A percentile compares a stretch with the other conserved stretches of the same genome.
These are phyloP conservation scores for Actinomortierella wolfii DNA, from an alignment of 371 early-diverging fungal species.

Conservation along the genomic window DNA sequence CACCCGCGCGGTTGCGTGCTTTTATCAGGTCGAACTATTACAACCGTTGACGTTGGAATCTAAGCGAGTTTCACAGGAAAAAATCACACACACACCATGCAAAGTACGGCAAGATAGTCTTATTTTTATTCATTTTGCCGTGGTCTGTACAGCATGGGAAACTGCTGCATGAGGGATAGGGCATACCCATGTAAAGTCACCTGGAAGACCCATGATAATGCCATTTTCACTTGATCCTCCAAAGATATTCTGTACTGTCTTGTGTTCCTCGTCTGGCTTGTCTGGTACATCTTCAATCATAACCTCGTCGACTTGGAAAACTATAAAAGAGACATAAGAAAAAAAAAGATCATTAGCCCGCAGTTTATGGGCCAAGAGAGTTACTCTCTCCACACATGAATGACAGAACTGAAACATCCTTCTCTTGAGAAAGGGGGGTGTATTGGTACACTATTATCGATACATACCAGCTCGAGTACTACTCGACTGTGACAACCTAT, in stretches of 20 bases:
- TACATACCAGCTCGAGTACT: neutral
- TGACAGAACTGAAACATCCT: neutral
- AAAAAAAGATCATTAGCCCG: constrained; percentile 1
- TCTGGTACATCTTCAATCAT: constrained; percentile 26
- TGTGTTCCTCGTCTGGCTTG: constrained; percentile 42
- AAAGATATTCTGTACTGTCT: constrained; percentile 45
- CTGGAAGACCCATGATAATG: constrained; percentile 50
- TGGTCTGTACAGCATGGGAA: too few relatives aligned
- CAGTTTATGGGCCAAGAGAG: constrained; percentile 15
- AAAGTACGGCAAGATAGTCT: too few relatives aligned
- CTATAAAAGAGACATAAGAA: neutral
- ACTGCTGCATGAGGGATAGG: too few relatives aligned
- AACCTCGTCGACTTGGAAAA: constrained; percentile 9
- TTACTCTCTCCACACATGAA: too few relatives aligned
- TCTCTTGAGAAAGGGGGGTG: constrained; percentile 1
- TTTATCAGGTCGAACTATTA: too few relatives aligned
- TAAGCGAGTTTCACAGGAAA: too few relatives aligned
- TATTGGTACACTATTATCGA: neutral
- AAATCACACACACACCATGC: too few relatives aligned
- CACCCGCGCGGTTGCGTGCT: too few relatives aligned
- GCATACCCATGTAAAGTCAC: constrained; percentile 31
- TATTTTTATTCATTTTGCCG: too few relatives aligned
- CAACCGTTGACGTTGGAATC: too few relatives aligned
- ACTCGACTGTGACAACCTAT: constrained; percentile 8
- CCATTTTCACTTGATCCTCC: constrained; percentile 66